These are phyloP conservation scores for Carex myosuroides DNA, from an alignment of 176 grass and related monocot species.

Conservation along the genomic window DNA sequence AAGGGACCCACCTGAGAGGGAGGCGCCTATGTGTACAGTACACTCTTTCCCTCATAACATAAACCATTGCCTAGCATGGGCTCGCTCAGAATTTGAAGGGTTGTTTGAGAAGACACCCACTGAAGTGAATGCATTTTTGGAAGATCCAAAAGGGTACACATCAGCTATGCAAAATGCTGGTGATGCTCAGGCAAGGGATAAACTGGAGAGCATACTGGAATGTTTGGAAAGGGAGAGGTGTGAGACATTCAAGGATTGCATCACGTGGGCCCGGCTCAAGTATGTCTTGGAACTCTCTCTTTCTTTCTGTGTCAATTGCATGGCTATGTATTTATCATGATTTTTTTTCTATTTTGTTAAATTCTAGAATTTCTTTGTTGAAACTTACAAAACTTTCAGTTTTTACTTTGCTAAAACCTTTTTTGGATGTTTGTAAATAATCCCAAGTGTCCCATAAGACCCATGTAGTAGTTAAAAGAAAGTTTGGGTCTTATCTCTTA, in stretches of 20 bases:
- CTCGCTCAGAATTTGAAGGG: slow-evolving; percentile 91
- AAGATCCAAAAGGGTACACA: slow-evolving; percentile 55
- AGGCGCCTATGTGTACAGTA: slow-evolving; percentile 92
- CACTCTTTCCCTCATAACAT: slow-evolving; percentile 97
- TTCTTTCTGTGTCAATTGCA: neutral
- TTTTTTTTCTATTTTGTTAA: neutral
- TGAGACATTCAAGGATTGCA: slow-evolving; percentile 83
- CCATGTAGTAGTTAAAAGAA: neutral
- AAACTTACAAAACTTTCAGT: neutral
- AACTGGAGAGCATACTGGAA: slow-evolving; percentile 75
- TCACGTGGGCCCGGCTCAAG: slow-evolving; percentile 79
- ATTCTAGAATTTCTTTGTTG: neutral
- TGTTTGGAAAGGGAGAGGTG: slow-evolving; percentile 74
- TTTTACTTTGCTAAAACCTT: neutral
- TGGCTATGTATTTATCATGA: neutral
- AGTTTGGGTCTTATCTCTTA: neutral
- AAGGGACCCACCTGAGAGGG: slow-evolving; percentile 91
- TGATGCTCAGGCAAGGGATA: slow-evolving; percentile 81
- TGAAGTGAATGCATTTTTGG: slow-evolving; percentile 79
- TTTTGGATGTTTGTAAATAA: neutral
- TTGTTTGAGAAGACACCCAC: slow-evolving; percentile 87
- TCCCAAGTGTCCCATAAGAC: neutral
- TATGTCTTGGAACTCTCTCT: slow-evolving; percentile 26
- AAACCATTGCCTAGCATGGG: slow-evolving; percentile 91
- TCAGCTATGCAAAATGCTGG: slow-evolving; percentile 55